These are phyloP conservation scores for Dalbergia cultrata DNA, from an alignment of 306 rosid species.

Conservation along the genomic window DNA sequence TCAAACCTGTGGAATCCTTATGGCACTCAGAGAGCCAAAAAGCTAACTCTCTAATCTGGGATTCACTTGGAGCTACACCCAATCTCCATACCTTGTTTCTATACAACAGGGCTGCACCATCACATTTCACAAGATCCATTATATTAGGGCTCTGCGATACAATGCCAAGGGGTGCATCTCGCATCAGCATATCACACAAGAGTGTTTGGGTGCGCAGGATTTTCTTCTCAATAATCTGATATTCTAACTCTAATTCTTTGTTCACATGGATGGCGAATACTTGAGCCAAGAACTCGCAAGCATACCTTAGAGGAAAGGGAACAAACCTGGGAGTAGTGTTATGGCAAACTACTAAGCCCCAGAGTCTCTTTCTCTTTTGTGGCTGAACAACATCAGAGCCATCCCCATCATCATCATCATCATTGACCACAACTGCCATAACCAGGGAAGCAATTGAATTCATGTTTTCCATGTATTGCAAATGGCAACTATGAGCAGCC, in stretches of 20 bases:
- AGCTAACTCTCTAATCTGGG: slow-evolving; percentile 70
- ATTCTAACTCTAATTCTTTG: slow-evolving; percentile 75
- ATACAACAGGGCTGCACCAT: slow-evolving; percentile 81
- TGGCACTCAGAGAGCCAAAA: slow-evolving; percentile 71
- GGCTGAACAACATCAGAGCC: slow-evolving; percentile 62
- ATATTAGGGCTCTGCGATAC: slow-evolving; percentile 79
- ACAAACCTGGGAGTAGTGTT: slow-evolving; percentile 78
- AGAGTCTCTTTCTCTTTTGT: slow-evolving; percentile 77
- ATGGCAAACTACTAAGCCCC: slow-evolving; percentile 94
- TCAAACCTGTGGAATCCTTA: slow-evolving; percentile 83
- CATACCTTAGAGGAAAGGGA: slow-evolving; percentile 91
- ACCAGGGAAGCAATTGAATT: slow-evolving; percentile 80
- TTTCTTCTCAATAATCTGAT: slow-evolving; percentile 77
- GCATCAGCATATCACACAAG: slow-evolving; percentile 82
- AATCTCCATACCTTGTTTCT: slow-evolving; percentile 70
- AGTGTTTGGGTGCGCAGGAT: slow-evolving; percentile 80
- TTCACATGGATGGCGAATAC: slow-evolving; percentile 88
- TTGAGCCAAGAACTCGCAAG: slow-evolving; percentile 88
- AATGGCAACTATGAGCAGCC: slow-evolving; percentile 85
- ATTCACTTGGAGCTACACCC: slow-evolving; percentile 78
- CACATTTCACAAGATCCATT: slow-evolving; percentile 88
- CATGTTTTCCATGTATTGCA: slow-evolving; percentile 83
- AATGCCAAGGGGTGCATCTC: slow-evolving; percentile 82
- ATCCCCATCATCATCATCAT: slow-evolving; percentile 73
- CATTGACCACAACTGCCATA: slow-evolving; percentile 85